Evolutionary conservation across 148 eudicot species (phyloP).

Genomic region (Drosera capensis): DNA sequence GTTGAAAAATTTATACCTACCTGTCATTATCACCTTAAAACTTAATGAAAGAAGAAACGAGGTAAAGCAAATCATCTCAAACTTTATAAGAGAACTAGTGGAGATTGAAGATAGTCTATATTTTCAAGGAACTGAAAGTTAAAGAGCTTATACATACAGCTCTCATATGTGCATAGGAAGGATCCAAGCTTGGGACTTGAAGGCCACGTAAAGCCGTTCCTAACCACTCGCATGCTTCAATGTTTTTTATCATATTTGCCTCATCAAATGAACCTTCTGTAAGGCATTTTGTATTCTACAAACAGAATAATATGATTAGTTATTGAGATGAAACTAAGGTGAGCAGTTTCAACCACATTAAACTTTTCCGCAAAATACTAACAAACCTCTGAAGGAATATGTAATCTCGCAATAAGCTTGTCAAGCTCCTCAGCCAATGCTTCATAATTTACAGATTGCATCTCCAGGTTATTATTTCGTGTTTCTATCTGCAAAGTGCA

Average conservation of each 20-base stretch:
- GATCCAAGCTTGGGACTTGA: slow-evolving; percentile 70
- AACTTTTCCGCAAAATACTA: neutral
- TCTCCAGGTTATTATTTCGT: slow-evolving; percentile 88
- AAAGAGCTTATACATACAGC: slow-evolving; percentile 46
- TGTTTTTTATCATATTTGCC: slow-evolving; percentile 65
- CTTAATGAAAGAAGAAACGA: no score
- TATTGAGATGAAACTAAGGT: neutral
- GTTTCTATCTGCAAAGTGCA: slow-evolving; percentile 63
- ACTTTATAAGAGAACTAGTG: no score
- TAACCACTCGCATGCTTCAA: slow-evolving; percentile 96
- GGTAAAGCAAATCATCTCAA: no score
- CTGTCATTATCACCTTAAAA: no score
- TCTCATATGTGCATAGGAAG: slow-evolving; percentile 51
- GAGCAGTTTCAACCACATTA: neutral
- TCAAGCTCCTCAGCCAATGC: slow-evolving; percentile 80
- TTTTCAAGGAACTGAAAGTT: slow-evolving; percentile 1
- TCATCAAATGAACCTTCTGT: slow-evolving; percentile 90
- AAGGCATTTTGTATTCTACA: slow-evolving; percentile 69
- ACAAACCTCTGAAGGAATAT: slow-evolving; percentile 71
- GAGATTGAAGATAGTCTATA: neutral
- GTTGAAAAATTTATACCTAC: no score
- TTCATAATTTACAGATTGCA: slow-evolving; percentile 88
- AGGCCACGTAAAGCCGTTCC: slow-evolving; percentile 55
- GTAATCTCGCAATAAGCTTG: slow-evolving; percentile 79
- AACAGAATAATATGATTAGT: slow-evolving; percentile 1